Evolutionary conservation across 805 yeast genomes (phyloP).

Genomic region (Ogataea saltuana): DNA sequence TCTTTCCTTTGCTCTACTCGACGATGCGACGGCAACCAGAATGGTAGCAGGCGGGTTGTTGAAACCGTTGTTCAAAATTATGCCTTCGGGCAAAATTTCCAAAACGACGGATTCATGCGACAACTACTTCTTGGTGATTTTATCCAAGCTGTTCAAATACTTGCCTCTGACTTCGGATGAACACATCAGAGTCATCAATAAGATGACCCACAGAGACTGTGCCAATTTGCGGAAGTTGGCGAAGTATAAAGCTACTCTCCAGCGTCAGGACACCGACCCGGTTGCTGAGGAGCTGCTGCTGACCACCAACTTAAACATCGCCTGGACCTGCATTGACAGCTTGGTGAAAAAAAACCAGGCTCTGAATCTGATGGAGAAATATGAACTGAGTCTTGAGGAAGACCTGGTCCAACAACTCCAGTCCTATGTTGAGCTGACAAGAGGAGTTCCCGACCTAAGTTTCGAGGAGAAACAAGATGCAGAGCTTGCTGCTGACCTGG

Average conservation of each 20-base stretch:
- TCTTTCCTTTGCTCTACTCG: conserved; percentile 6
- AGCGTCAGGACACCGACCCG: background rate
- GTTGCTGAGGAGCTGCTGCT: conserved; percentile 3
- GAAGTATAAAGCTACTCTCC: conserved; percentile 4
- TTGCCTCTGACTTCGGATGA: conserved; percentile 23
- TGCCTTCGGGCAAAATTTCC: conserved; percentile 8
- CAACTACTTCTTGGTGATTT: conserved; percentile 8
- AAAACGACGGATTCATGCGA: conserved; percentile 4
- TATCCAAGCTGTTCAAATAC: conserved; percentile 16
- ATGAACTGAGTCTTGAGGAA: conserved; percentile 3
- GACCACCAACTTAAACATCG: conserved; percentile 4
- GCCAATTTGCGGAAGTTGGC: conserved; percentile 12
- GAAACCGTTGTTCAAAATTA: conserved; percentile 19
- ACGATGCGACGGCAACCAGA: conserved; percentile 7
- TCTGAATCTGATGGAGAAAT: background rate
- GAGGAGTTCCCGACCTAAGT: background rate
- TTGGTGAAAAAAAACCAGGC: conserved; percentile 1
- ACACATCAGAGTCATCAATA: conserved; percentile 23
- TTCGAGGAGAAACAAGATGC: background rate
- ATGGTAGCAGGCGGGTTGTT: conserved; percentile 15
- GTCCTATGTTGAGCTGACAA: background rate
- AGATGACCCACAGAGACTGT: conserved; percentile 20
- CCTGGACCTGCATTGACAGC: conserved; percentile 13
- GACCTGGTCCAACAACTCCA: conserved; percentile 2
- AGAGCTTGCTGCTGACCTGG: conserved; percentile 7